A percentile compares a stretch with the other conserved stretches of the same genome.
Evolutionary conservation across 2,329 filamentous ascomycete species (phyloP).

Genomic region (Aspergillus candidus): DNA sequence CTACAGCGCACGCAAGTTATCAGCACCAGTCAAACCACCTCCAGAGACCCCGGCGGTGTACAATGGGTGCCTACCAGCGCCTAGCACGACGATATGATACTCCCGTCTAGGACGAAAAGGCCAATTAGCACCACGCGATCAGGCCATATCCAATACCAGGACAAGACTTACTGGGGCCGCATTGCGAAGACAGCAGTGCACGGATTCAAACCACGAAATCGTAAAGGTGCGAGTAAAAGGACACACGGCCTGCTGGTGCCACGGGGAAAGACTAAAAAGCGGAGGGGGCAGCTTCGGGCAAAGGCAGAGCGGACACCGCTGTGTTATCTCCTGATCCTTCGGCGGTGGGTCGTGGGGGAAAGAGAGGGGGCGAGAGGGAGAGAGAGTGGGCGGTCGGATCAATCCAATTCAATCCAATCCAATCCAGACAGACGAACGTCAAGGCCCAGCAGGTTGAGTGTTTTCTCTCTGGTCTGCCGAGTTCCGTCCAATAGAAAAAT

Average conservation of each 20-base stretch:
- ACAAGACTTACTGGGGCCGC: conserved; percentile 33
- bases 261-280: too few relatives aligned
- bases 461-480: too few relatives aligned
- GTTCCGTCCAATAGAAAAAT: too few relatives aligned
- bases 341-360: too few relatives aligned
- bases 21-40: conserved; percentile 12
- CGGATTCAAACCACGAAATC: conserved; percentile 1
- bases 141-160: neutral
- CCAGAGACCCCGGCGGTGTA: neutral
- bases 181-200: conserved; percentile 19
- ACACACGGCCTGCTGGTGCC: neutral
- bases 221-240: neutral
- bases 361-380: too few relatives aligned
- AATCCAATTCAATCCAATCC: too few relatives aligned
- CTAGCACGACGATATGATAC: conserved; percentile 76
- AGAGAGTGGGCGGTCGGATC: too few relatives aligned
- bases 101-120: conserved; percentile 52
- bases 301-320: too few relatives aligned
- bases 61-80: conserved; percentile 54
- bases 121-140: conserved; percentile 15
- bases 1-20: conserved; percentile 39
- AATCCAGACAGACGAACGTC: too few relatives aligned
- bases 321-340: too few relatives aligned
- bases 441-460: too few relatives aligned
- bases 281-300: too few relatives aligned